phyloP scores from a whole-genome alignment of 2,329 filamentous ascomycete species.

The Rutstroemia sp. region DNA sequence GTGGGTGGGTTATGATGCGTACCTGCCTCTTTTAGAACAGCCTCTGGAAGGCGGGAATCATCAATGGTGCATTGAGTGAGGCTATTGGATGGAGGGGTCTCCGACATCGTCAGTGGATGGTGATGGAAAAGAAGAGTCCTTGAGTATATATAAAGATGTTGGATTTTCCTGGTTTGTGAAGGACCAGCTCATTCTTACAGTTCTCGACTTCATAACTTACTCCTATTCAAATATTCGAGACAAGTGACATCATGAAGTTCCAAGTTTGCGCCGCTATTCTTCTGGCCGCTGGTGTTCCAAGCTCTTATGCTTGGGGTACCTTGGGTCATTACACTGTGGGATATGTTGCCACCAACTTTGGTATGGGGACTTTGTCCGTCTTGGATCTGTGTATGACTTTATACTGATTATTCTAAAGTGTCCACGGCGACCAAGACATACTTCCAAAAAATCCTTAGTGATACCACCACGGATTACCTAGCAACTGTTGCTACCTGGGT shows the following conservation, averaged over 20 bases:
- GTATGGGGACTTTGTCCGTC: conserved; percentile 5
- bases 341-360: conserved; percentile 52
- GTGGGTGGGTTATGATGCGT: background rate
- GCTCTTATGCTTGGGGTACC: conserved; percentile 27
- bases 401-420: conserved; percentile 30
- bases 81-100: too few relatives aligned
- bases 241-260: conserved; percentile 3
- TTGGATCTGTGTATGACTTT: background rate
- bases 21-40: conserved; percentile 8
- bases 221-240: background rate
- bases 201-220: background rate
- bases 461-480: conserved; percentile 49
- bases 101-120: too few relatives aligned
- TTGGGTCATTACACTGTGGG: conserved; percentile 60
- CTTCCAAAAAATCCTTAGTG: conserved; percentile 50
- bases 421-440: conserved; percentile 47
- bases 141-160: background rate
- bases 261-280: conserved; percentile 10
- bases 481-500: conserved; percentile 56
- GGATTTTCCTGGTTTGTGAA: background rate
- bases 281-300: conserved; percentile 13
- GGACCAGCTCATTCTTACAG: background rate
- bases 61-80: background rate
- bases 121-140: too few relatives aligned
- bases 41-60: background rate